Conservation (phyloP, 2,329 filamentous ascomycete species). For the Pseudocercospora macadamiae region DNA sequence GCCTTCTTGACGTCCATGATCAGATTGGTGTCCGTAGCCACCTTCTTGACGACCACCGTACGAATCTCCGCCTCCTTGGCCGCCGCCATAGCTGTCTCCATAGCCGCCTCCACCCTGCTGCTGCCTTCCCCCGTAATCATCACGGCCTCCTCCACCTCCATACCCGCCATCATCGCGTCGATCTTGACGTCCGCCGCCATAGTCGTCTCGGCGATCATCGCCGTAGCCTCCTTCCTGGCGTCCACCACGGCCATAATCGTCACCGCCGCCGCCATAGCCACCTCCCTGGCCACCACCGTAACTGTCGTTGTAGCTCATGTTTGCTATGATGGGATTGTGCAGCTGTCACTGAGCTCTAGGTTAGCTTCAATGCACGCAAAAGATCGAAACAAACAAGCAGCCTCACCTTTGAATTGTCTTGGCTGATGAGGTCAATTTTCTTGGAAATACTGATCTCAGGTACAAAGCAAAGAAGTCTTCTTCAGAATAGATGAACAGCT, state of each 20-base stretch:
- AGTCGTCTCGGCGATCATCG: constrained; percentile 12
- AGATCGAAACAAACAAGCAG: neutral
- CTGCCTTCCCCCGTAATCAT: constrained; percentile 16
- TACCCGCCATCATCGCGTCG: constrained; percentile 18
- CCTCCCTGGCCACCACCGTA: constrained; percentile 30
- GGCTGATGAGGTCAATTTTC: neutral
- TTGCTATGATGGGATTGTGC: neutral
- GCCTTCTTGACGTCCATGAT: constrained; percentile 34
- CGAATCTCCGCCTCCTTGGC: constrained; percentile 26
- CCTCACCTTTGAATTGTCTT: neutral
- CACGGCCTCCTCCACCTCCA: constrained; percentile 18
- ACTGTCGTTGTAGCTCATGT: constrained; percentile 34
- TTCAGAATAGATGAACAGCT: neutral
- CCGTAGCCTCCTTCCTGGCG: constrained; percentile 23
- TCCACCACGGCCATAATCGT: constrained; percentile 24
- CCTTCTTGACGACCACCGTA: constrained; percentile 23
- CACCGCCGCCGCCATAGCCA: constrained; percentile 22
- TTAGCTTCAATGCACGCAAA: neutral
- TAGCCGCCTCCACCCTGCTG: constrained; percentile 20
- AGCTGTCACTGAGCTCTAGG: neutral
- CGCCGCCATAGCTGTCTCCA: constrained; percentile 19
- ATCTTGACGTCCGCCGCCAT: constrained; percentile 23
- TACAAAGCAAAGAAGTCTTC: neutral
- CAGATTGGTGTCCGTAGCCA: constrained; percentile 35
- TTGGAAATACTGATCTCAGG: neutral